Percentiles rank a stretch among this genome's conserved stretches.
phyloP scores from a whole-genome alignment of 352 stramenopile species.

The Globisporangium spinosum region DNA sequence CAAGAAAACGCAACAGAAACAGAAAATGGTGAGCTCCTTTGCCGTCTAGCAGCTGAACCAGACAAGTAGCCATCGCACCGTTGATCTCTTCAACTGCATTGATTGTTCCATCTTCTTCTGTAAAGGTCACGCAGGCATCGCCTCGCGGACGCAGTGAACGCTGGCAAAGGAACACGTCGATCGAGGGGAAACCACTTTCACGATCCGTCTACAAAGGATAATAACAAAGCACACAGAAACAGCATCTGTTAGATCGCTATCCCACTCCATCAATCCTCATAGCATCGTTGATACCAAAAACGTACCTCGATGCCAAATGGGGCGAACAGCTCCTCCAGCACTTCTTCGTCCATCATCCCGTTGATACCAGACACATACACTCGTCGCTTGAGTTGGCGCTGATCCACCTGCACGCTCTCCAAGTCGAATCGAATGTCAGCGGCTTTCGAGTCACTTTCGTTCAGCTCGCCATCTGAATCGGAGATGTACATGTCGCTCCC shows the following conservation, averaged over 20 bases:
- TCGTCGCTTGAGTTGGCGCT: constrained; percentile 30
- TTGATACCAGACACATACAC: constrained; percentile 64
- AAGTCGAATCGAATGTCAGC: constrained; percentile 55
- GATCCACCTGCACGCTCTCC: constrained; percentile 35
- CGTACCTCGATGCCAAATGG: constrained; percentile 54
- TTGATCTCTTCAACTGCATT: constrained; percentile 55
- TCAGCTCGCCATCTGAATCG: constrained; percentile 45
- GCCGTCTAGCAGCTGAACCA: not conserved
- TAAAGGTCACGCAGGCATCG: constrained; percentile 51
- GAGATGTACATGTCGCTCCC: constrained; percentile 37
- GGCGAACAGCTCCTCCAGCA: constrained; percentile 51
- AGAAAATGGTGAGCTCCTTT: not conserved
- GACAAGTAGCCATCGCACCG: constrained; percentile 18
- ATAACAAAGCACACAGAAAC: constrained; percentile 14
- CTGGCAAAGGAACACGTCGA: constrained; percentile 53
- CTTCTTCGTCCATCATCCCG: constrained; percentile 33
- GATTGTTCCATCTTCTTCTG: constrained; percentile 29
- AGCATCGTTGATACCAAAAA: not conserved
- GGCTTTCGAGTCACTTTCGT: constrained; percentile 19
- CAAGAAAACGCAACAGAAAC: not conserved
- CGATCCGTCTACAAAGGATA: constrained; percentile 30
- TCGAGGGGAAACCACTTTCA: constrained; percentile 41
- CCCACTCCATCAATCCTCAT: not conserved
- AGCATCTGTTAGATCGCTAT: constrained; percentile 3
- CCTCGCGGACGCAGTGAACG: constrained; percentile 45